These are phyloP conservation scores for Phycomyces blakesleeanus DNA, from an alignment of 192 early-diverging fungal genomes.

Conservation along the genomic window DNA sequence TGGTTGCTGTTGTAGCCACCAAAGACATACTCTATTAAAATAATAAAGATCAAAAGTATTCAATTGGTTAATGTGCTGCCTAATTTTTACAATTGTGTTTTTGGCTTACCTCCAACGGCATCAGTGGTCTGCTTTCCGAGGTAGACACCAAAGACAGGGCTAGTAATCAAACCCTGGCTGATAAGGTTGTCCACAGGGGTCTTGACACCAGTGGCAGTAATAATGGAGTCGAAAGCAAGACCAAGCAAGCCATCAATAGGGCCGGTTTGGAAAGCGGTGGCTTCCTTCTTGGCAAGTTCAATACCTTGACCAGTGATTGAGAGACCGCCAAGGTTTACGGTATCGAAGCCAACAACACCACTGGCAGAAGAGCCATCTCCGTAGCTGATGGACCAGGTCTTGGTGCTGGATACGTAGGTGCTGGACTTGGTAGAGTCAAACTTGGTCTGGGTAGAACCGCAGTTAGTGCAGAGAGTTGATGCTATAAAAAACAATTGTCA, in stretches of 20 bases:
- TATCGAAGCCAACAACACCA: slow-evolving; percentile 26
- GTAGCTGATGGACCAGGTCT: slow-evolving; percentile 49
- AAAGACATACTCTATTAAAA: slow-evolving; percentile 41
- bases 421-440: slow-evolving; percentile 51
- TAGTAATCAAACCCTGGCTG: slow-evolving; percentile 48
- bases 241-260: slow-evolving; percentile 29
- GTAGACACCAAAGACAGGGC: slow-evolving; percentile 70
- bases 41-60: background rate
- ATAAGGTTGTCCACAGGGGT: slow-evolving; percentile 54
- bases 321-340: slow-evolving; percentile 28
- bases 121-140: slow-evolving; percentile 46
- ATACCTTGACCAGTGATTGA: slow-evolving; percentile 30
- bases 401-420: slow-evolving; percentile 51
- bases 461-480: slow-evolving; percentile 31
- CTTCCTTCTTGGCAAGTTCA: slow-evolving; percentile 27
- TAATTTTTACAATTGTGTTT: background rate
- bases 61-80: background rate
- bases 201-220: slow-evolving; percentile 22
- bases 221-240: slow-evolving; percentile 31
- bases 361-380: slow-evolving; percentile 41
- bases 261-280: slow-evolving; percentile 9
- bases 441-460: slow-evolving; percentile 41
- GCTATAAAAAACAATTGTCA: slow-evolving; percentile 8
- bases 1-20: slow-evolving; percentile 39
- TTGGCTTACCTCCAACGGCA: slow-evolving; percentile 21